Evolutionary conservation across 1,139 yeast genomes (phyloP).

Genomic region (Pneumocystis oryctolagi): DNA sequence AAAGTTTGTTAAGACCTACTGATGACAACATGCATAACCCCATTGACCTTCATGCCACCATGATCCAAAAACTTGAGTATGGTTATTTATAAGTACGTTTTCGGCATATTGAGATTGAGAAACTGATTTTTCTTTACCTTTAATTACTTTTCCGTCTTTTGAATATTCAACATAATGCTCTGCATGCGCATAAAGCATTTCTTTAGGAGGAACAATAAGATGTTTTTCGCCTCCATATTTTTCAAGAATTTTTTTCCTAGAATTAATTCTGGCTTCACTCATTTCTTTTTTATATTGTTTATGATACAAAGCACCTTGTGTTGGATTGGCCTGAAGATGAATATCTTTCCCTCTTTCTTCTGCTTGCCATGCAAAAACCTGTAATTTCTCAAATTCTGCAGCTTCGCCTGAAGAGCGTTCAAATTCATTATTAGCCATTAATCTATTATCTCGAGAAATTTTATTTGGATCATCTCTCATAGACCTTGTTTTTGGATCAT

Average conservation of each 20-base stretch:
- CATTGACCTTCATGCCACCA: slow-evolving; percentile 34
- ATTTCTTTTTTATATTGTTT: slow-evolving; percentile 29
- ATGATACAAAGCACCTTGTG: slow-evolving; percentile 36
- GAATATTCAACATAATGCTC: slow-evolving; percentile 19
- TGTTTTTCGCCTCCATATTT: slow-evolving; percentile 29
- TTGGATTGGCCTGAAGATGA: slow-evolving; percentile 46
- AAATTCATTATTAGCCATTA: slow-evolving; percentile 24
- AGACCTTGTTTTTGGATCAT: slow-evolving; percentile 45
- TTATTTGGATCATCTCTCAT: slow-evolving; percentile 34
- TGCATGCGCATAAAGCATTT: slow-evolving; percentile 14
- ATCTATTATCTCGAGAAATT: slow-evolving; percentile 34
- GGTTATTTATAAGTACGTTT: slow-evolving; percentile 24
- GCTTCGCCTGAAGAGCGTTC: slow-evolving; percentile 38
- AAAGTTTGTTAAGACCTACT: slow-evolving; percentile 6
- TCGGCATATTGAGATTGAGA: slow-evolving; percentile 2
- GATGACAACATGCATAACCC: slow-evolving; percentile 38
- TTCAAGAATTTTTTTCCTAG: slow-evolving; percentile 25
- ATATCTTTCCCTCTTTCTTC: slow-evolving; percentile 30
- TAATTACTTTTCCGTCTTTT: slow-evolving; percentile 17
- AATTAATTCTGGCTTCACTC: slow-evolving; percentile 22
- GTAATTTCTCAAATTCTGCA: slow-evolving; percentile 11
- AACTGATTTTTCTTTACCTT: slow-evolving; percentile 8
- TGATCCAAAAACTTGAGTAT: slow-evolving; percentile 35
- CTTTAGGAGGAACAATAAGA: slow-evolving; percentile 19
- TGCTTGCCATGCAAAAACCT: slow-evolving; percentile 24